Conservation (phyloP, 208 protist genomes). For the Crithidia bombi region DNA sequence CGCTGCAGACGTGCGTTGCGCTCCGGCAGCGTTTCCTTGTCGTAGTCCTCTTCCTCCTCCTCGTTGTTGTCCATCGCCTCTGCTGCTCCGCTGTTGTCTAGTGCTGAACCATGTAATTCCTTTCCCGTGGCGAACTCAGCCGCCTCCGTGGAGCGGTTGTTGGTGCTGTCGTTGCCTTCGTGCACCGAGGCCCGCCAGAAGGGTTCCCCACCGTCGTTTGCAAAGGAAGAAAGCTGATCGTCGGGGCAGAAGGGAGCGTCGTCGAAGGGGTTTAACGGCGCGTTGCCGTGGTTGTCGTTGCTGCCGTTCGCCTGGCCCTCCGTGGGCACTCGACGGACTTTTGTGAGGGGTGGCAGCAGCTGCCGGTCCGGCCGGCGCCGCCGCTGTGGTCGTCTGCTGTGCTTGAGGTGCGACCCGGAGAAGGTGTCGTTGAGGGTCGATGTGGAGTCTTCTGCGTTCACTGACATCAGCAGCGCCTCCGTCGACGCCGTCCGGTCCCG, state of each 20-base stretch:
- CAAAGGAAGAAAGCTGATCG: not conserved
- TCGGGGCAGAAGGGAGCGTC: not conserved
- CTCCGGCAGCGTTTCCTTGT: slow-evolving; percentile 67
- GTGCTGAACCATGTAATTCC: not conserved
- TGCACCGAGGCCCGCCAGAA: not conserved
- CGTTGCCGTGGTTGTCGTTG: not conserved
- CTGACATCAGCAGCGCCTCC: slow-evolving; percentile 25
- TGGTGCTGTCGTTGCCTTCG: not conserved
- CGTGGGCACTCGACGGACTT: not conserved
- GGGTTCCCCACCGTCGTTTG: not conserved
- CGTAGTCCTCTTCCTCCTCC: slow-evolving; percentile 46
- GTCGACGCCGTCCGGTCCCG: not conserved
- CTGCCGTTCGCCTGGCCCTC: too few relatives aligned
- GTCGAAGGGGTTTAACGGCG: slow-evolving; percentile 1
- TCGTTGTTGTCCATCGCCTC: slow-evolving; percentile 5
- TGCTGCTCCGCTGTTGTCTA: not conserved
- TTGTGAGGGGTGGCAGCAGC: slow-evolving; percentile 30
- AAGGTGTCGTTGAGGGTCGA: not conserved
- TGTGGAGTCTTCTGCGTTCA: not conserved
- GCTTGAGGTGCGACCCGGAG: not conserved
- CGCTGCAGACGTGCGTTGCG: slow-evolving; percentile 61
- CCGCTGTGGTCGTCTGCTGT: slow-evolving; percentile 3
- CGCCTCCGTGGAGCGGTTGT: not conserved
- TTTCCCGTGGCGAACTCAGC: not conserved
- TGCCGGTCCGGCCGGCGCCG: slow-evolving; percentile 28